Conservation (phyloP, 352 stramenopile species). For the Phytophthora litchii region DNA sequence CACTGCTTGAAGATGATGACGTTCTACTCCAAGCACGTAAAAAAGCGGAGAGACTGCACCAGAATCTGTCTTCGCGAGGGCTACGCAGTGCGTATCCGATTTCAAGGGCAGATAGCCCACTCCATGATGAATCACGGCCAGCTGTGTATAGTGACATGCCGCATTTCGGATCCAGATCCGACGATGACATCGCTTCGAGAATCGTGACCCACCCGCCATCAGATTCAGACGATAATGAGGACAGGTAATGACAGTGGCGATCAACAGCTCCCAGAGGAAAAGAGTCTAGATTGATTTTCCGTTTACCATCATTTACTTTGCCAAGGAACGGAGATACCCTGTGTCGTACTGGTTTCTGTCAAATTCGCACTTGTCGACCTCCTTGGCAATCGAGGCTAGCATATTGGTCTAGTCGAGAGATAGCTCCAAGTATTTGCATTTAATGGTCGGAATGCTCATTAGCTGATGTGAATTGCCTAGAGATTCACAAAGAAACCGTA, state of each 20-base stretch:
- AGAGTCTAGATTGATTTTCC: slow-evolving; percentile 2
- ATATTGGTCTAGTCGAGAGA: too few relatives aligned
- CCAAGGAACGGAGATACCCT: slow-evolving; percentile 47
- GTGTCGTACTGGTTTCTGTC: slow-evolving; percentile 67
- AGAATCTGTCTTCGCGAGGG: slow-evolving; percentile 56
- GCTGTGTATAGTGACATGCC: slow-evolving; percentile 46
- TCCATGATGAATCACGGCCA: slow-evolving; percentile 27
- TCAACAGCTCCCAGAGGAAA: too few relatives aligned
- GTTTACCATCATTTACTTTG: slow-evolving; percentile 15
- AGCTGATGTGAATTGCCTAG: too few relatives aligned
- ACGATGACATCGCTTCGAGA: slow-evolving; percentile 43
- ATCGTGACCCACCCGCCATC: slow-evolving; percentile 54
- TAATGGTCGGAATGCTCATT: too few relatives aligned
- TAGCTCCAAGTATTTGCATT: too few relatives aligned
- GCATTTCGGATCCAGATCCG: slow-evolving; percentile 13
- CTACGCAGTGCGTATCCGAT: slow-evolving; percentile 42
- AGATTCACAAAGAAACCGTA: too few relatives aligned
- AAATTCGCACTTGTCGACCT: slow-evolving; percentile 67
- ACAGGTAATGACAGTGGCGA: slow-evolving; percentile 2
- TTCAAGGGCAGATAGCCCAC: slow-evolving; percentile 10
- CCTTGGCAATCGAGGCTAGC: slow-evolving; percentile 45
- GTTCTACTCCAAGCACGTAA: slow-evolving; percentile 52
- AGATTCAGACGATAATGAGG: slow-evolving; percentile 17
- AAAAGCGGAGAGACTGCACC: slow-evolving; percentile 59
- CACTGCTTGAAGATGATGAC: slow-evolving; percentile 54